Conservation (phyloP, 257 asterid genomes). For the Solanum paucissectum region DNA sequence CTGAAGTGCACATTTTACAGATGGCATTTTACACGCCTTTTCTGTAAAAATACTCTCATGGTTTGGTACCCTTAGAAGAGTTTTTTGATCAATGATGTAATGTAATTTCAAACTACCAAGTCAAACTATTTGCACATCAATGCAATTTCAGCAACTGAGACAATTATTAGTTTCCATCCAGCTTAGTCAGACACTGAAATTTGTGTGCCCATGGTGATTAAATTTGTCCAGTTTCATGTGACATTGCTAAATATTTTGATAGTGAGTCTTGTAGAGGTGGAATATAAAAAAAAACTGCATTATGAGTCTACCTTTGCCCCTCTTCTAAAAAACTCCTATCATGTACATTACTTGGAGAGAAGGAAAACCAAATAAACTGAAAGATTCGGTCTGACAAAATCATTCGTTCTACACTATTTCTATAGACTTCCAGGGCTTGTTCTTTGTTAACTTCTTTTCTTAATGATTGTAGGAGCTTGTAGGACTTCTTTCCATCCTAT, state of each 20-base stretch:
- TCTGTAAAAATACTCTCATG: not conserved
- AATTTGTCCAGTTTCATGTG: not conserved
- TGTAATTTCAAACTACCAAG: not conserved
- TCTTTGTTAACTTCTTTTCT: conserved; percentile 19
- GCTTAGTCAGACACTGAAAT: not conserved
- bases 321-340: not conserved
- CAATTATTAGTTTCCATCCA: not conserved
- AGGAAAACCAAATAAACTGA: not conserved
- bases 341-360: not conserved
- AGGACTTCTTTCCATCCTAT: conserved; percentile 96
- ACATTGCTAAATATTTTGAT: not conserved
- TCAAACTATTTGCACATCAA: not conserved
- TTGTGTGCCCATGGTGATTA: not conserved
- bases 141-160: not conserved
- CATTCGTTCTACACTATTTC: not conserved
- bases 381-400: not conserved
- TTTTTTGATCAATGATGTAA: not conserved
- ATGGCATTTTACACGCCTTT: not conserved
- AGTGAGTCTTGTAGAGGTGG: not conserved
- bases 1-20: not conserved
- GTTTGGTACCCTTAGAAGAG: not conserved
- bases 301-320: not conserved
- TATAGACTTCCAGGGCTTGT: not conserved
- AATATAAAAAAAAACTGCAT: not conserved
- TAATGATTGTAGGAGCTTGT: conserved; percentile 72